Conservation (phyloP, 768 basidiomycete genomes). For the Daedaleopsis nitida region DNA sequence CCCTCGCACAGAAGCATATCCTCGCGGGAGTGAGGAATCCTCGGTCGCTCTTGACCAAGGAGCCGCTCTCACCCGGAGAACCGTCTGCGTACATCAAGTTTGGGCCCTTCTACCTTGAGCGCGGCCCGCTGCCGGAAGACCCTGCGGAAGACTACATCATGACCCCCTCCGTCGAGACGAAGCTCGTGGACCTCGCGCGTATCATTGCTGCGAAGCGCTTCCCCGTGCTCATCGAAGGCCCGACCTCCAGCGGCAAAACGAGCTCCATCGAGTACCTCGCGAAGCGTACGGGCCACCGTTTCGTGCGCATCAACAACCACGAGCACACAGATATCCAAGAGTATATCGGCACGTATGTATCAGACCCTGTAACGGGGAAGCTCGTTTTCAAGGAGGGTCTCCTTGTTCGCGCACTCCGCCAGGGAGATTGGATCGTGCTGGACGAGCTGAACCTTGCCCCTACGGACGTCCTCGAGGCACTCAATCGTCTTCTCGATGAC, state of each 20-base stretch:
- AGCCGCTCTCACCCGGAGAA: slow-evolving; percentile 56
- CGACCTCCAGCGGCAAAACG: slow-evolving; percentile 97
- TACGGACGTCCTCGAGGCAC: slow-evolving; percentile 95
- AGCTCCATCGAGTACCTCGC: slow-evolving; percentile 96
- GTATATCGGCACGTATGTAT: slow-evolving; percentile 95
- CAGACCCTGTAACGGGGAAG: slow-evolving; percentile 91
- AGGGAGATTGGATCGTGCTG: slow-evolving; percentile 96
- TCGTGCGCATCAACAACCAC: slow-evolving; percentile 99
- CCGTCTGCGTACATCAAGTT: slow-evolving; percentile 72
- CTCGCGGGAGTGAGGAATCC: slow-evolving; percentile 80
- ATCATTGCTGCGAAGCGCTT: slow-evolving; percentile 88
- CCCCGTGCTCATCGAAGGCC: slow-evolving; percentile 96
- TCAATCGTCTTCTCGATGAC: slow-evolving; percentile 95
- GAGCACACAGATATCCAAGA: slow-evolving; percentile 99
- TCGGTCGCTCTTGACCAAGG: slow-evolving; percentile 70
- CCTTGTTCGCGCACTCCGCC: slow-evolving; percentile 86
- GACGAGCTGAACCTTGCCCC: slow-evolving; percentile 98
- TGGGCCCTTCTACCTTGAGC: slow-evolving; percentile 89
- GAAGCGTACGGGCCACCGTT: slow-evolving; percentile 87
- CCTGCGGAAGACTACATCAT: slow-evolving; percentile 83
- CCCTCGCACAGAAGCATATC: slow-evolving; percentile 75
- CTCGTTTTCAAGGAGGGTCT: slow-evolving; percentile 94
- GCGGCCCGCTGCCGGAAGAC: slow-evolving; percentile 68
- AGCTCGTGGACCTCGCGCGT: slow-evolving; percentile 92
- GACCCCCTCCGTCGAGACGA: slow-evolving; percentile 92